Conservation (phyloP, 441 rosid genomes). For the Pelargonium myrrhifolium region DNA sequence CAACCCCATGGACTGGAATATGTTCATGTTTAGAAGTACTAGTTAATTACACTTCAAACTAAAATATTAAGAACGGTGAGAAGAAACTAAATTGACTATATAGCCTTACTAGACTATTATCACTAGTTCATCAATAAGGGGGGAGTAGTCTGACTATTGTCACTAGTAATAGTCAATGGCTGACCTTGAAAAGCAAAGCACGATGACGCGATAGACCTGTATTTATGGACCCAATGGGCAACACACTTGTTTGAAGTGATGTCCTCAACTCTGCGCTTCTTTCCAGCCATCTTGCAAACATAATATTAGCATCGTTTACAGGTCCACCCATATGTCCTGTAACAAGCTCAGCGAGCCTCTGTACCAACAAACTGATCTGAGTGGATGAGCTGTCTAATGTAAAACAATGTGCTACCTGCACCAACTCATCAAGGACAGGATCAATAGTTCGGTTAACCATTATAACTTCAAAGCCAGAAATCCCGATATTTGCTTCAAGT, state of each 20-base stretch:
- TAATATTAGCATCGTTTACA: conserved; percentile 77
- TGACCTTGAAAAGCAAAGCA: conserved; percentile 95
- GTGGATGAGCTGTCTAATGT: conserved; percentile 63
- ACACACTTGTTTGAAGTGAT: conserved; percentile 59
- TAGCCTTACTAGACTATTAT: not conserved
- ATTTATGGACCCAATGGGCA: conserved; percentile 85
- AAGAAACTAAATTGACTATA: not conserved
- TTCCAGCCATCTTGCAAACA: conserved; percentile 80
- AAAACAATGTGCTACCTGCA: conserved; percentile 74
- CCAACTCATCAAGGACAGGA: conserved; percentile 63
- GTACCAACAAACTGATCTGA: conserved; percentile 55
- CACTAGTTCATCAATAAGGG: not conserved
- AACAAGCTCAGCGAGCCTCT: conserved; percentile 83
- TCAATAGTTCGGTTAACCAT: conserved; percentile 64
- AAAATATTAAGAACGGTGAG: not conserved
- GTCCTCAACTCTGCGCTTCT: conserved; percentile 71
- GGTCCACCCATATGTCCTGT: conserved; percentile 95
- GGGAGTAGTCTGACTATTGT: not conserved
- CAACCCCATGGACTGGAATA: not conserved
- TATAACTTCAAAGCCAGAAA: conserved; percentile 70
- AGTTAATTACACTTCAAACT: not conserved
- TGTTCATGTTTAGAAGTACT: conserved; percentile 4
- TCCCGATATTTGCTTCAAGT: conserved; percentile 63
- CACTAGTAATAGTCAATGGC: conserved; percentile 17
- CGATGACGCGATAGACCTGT: conserved; percentile 93